Evolutionary conservation across 208 protist species (phyloP).

Genomic region (Leishmania mexicana): DNA sequence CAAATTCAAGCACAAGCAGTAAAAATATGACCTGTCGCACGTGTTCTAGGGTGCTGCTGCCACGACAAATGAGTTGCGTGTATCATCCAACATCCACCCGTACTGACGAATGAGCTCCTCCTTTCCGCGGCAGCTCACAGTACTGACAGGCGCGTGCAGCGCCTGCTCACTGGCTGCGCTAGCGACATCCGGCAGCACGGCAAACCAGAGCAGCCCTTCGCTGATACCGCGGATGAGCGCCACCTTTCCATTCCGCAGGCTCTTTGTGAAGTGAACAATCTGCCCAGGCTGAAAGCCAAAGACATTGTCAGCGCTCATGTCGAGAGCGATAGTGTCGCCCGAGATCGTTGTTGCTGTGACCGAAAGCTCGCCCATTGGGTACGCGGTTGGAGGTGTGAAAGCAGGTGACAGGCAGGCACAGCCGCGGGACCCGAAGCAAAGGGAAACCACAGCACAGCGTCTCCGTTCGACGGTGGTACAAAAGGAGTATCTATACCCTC

Average conservation of each 20-base stretch:
- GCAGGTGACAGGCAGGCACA: not conserved
- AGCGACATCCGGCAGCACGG: conserved; percentile 59
- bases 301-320: conserved; percentile 31
- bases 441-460: not conserved
- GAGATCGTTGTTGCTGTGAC: conserved; percentile 58
- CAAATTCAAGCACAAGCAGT: not conserved
- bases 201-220: conserved; percentile 83
- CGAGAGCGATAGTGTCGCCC: conserved; percentile 52
- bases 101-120: conserved; percentile 91
- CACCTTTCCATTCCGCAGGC: conserved; percentile 84
- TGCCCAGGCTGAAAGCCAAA: conserved; percentile 77
- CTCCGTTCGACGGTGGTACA: not conserved
- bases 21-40: not conserved
- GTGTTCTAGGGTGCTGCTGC: conserved; percentile 1
- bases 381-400: not conserved
- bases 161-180: conserved; percentile 55
- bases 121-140: conserved; percentile 77
- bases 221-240: conserved; percentile 75
- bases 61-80: conserved; percentile 32
- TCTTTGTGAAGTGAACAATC: conserved; percentile 90
- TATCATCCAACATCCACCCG: conserved; percentile 80
- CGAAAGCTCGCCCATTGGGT: conserved; percentile 15
- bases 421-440: not conserved
- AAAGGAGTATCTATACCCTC: not conserved
- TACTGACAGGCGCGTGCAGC: conserved; percentile 67